These are phyloP conservation scores for Phytophthora cactorum DNA, from an alignment of 352 stramenopile species.

Conservation along the genomic window DNA sequence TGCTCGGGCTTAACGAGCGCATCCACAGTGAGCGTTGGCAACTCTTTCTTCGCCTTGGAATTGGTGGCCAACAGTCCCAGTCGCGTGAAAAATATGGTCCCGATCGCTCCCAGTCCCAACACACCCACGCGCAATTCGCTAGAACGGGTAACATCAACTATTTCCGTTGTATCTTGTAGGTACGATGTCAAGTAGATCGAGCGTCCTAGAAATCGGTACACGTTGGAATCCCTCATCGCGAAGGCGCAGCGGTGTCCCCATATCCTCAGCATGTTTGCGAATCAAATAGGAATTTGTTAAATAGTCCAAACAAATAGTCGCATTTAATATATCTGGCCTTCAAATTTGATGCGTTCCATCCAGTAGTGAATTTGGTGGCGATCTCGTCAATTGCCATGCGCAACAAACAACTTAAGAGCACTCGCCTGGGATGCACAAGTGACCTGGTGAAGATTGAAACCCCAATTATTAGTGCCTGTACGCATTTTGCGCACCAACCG, in stretches of 20 bases:
- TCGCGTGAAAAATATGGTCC: slow-evolving; percentile 75
- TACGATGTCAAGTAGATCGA: not conserved
- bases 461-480: no score
- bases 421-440: no score
- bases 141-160: not conserved
- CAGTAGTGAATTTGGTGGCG: no score
- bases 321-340: not conserved
- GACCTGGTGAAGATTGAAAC: no score
- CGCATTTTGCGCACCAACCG: slow-evolving; percentile 4
- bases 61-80: slow-evolving; percentile 38
- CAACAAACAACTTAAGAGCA: no score
- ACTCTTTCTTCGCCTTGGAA: not conserved
- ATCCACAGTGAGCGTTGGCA: slow-evolving; percentile 35
- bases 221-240: slow-evolving; percentile 1
- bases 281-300: not conserved
- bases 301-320: no score
- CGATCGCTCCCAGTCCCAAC: slow-evolving; percentile 73
- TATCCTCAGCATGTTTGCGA: slow-evolving; percentile 11
- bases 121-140: slow-evolving; percentile 53
- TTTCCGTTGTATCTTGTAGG: not conserved
- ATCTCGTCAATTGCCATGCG: no score
- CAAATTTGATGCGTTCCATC: no score
- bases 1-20: slow-evolving; percentile 61
- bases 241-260: not conserved
- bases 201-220: slow-evolving; percentile 2